Base-by-base conservation (phyloP, 306 rosid genomes). In the Fagus crenata region DNA sequence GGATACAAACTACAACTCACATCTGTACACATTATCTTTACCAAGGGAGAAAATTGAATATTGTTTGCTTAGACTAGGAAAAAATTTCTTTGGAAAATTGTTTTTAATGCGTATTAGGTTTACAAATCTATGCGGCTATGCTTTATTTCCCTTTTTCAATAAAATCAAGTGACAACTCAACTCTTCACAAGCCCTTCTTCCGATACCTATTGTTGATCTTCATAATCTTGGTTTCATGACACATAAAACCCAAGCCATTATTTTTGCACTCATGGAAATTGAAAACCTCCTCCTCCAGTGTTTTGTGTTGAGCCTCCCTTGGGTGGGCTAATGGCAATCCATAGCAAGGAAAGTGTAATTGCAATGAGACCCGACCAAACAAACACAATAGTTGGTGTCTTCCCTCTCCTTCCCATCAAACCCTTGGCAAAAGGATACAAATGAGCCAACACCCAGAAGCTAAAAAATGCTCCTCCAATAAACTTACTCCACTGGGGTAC, bases 351-450 rank as follows among this genome's bases (percentile, higher is more conserved):
- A 2, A 87, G 87, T 9, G 90, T 87, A 14, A 87, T 87, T 3
- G 88, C 88, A 39, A 87, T 87, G 31, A 87, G 84, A 58, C 90
- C 90, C 3, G 88, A 78, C 90, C 90, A 85, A 6, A 87, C 90
- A 14, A 84, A 84, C 40, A 87, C 89, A 43, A 87, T 82, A 11
- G 90, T 87, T 6, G 90, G 90, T 1, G 90, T 87, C 73, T 80
- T 84, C 17, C 89, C 82, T 77, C 89, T 77, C 70, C 90, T 76
- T 6, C 90, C 90, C 90, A 87, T 87, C 78, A 87, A 73, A 53
- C 90, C 89, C 55, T 85, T 87, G 1, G 89, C 88, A 75, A 87
- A 87, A 6, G 90, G 90, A 49, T 87, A 87, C 74, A 87, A 69
- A 75, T 87, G 90, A 5, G 88, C 88, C 87, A 87, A 64, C 17